Conservation (phyloP, 495 filamentous ascomycete species). For the Glonium stellatum region DNA sequence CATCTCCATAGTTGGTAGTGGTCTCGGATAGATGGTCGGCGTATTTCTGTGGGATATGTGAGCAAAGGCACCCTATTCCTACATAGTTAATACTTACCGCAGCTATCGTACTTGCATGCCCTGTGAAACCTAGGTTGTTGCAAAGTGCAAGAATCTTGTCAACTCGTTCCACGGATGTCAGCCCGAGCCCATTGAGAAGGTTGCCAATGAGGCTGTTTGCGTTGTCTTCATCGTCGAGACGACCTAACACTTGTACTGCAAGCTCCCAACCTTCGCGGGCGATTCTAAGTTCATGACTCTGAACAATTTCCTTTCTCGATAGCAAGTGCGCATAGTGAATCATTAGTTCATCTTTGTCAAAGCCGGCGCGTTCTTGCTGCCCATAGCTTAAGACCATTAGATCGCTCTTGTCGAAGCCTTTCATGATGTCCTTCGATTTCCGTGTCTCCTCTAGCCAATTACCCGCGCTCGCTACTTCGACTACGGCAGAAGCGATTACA, state of each 20-base stretch:
- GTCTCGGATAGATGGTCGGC: constrained; percentile 61
- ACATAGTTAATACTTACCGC: constrained; percentile 52
- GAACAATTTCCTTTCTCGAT: constrained; percentile 38
- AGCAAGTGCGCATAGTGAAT: constrained; percentile 59
- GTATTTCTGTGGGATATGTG: constrained; percentile 51
- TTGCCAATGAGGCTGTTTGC: constrained; percentile 61
- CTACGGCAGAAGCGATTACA: constrained; percentile 64
- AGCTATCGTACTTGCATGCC: constrained; percentile 63
- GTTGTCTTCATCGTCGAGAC: constrained; percentile 58
- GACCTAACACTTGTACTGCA: constrained; percentile 65
- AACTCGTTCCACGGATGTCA: constrained; percentile 58
- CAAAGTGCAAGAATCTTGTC: constrained; percentile 70
- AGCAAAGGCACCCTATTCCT: not conserved
- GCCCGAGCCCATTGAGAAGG: constrained; percentile 55
- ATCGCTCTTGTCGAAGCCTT: constrained; percentile 49
- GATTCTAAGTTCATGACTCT: constrained; percentile 31
- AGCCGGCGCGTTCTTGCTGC: constrained; percentile 27
- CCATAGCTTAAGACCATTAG: constrained; percentile 56
- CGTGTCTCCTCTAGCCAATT: constrained; percentile 58
- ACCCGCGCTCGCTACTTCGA: constrained; percentile 66
- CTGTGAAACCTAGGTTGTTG: constrained; percentile 59
- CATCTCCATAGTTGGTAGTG: constrained; percentile 67
- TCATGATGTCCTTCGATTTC: constrained; percentile 36
- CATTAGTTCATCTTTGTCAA: constrained; percentile 60
- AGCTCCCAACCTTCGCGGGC: constrained; percentile 75